phyloP scores from a whole-genome alignment of 352 stramenopile species.

The Pythium rishiriense region DNA sequence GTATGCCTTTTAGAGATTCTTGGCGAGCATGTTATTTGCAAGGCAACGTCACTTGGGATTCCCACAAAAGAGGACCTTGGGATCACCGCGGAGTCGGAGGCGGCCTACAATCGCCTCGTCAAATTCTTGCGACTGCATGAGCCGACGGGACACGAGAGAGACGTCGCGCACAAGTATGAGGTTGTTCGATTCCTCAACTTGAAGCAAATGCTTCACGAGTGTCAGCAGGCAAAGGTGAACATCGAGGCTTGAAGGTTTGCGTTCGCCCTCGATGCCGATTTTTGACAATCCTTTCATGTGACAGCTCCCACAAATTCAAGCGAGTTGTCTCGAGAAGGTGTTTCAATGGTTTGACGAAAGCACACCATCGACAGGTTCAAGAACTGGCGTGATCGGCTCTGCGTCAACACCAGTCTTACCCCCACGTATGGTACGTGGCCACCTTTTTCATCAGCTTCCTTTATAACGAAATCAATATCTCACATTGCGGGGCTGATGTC shows the following conservation, averaged over 20 bases:
- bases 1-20: constrained; percentile 46
- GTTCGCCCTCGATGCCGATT: too few relatives aligned
- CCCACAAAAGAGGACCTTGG: constrained; percentile 39
- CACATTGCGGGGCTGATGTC: not conserved
- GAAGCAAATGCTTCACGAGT: constrained; percentile 54
- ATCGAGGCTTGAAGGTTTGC: too few relatives aligned
- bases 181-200: constrained; percentile 57
- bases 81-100: constrained; percentile 39
- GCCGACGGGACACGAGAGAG: constrained; percentile 56
- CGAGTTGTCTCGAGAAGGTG: constrained; percentile 45
- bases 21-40: constrained; percentile 39
- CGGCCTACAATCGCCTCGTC: constrained; percentile 43
- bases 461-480: too few relatives aligned
- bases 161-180: constrained; percentile 51
- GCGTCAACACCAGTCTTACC: constrained; percentile 48
- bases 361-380: not conserved
- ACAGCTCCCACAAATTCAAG: constrained; percentile 50
- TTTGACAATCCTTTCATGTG: not conserved
- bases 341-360: constrained; percentile 66
- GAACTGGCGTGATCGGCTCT: constrained; percentile 25
- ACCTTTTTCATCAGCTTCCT: not conserved
- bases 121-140: constrained; percentile 60
- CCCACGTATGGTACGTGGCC: constrained; percentile 50
- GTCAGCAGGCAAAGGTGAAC: constrained; percentile 52
- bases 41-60: constrained; percentile 5